Evolutionary conservation across 2,329 filamentous ascomycete species (phyloP).

Genomic region (Lizonia empirigonia): DNA sequence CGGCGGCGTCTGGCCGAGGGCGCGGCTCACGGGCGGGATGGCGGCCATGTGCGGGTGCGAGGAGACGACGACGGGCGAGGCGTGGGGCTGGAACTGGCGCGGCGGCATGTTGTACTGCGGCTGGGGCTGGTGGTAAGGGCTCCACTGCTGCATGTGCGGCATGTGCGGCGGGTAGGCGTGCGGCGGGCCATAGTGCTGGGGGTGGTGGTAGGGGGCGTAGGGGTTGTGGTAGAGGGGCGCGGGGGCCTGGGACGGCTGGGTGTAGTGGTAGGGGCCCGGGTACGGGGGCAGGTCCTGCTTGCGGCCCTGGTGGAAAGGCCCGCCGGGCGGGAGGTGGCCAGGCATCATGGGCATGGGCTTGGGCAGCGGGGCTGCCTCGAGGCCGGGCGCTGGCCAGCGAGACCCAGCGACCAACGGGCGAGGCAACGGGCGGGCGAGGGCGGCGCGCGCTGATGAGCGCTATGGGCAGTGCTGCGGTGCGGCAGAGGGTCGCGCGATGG

Average conservation of each 20-base stretch:
- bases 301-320: constrained; percentile 48
- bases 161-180: constrained; percentile 48
- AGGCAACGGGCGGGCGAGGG: constrained; percentile 44
- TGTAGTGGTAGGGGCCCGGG: constrained; percentile 44
- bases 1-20: constrained; percentile 45
- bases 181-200: constrained; percentile 49
- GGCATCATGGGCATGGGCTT: constrained; percentile 71
- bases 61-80: constrained; percentile 54
- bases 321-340: constrained; percentile 58
- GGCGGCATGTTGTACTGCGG: constrained; percentile 48
- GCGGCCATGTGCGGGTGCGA: constrained; percentile 54
- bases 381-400: constrained; percentile 45
- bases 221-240: constrained; percentile 48
- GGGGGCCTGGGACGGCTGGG: constrained; percentile 44
- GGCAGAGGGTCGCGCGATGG: constrained; percentile 37
- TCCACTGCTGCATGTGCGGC: constrained; percentile 48
- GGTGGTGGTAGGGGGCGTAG: constrained; percentile 45
- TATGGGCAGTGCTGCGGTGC: constrained; percentile 41
- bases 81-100: constrained; percentile 47
- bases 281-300: constrained; percentile 46
- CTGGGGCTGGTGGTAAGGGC: constrained; percentile 49
- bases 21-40: constrained; percentile 53
- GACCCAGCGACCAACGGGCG: constrained; percentile 48
- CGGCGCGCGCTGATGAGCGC: constrained; percentile 45
- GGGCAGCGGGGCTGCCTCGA: constrained; percentile 51